Base-by-base conservation (phyloP, 164 flowering plant species). In the grape (Vitis vinifera) region DNA sequence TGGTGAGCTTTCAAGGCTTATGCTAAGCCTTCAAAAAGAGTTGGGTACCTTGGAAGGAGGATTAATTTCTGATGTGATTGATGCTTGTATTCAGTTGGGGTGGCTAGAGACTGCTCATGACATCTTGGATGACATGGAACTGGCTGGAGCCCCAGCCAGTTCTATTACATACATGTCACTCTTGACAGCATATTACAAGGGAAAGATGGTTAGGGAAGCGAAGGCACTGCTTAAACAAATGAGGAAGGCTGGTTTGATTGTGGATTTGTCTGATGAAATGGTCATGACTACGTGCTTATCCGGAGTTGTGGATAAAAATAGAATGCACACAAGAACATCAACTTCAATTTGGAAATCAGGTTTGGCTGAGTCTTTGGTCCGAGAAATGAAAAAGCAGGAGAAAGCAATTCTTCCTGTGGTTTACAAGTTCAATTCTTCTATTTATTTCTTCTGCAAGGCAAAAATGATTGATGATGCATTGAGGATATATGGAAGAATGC, bases 101-200 rank as follows among this genome's bases (percentile, higher is more conserved):
- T 92, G 93, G 94, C 79, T 89, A 60, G 91, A 88, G 62, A 79
- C 80, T 61, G 93, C 97, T 19, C 98, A 94, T 77, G 97, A 94
- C 80, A 81, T 92, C 66, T 67, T 94, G 70, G 97, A 94, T 66
- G 97, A 92, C 71, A 79, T 88, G 83, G 86, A 84, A 65, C 63
- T 70, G 15, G 86, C 81, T 60, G 88, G 87, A 23, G 12, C 64
- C 58, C 66, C 78, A 4, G 17, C 84, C 51, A 70, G 71, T 10
- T 17, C 16, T 17, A 58, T 10, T 59, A 64, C 84, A 49, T 87
- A 87, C 74, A 51, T 47, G 63, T 78, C 74, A 15, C 88, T 92
- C 62, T 62, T 94, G 74, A 66, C 67, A 66, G 90, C 89, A 6
- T 94, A 94, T 78, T 76, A 69, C 75, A 73, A 75, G 70, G 66